Evolutionary conservation across 805 yeast genomes (phyloP), one percentile per base, ranked within the genome.

Genomic region (Metschnikowia reukaufii): DNA sequence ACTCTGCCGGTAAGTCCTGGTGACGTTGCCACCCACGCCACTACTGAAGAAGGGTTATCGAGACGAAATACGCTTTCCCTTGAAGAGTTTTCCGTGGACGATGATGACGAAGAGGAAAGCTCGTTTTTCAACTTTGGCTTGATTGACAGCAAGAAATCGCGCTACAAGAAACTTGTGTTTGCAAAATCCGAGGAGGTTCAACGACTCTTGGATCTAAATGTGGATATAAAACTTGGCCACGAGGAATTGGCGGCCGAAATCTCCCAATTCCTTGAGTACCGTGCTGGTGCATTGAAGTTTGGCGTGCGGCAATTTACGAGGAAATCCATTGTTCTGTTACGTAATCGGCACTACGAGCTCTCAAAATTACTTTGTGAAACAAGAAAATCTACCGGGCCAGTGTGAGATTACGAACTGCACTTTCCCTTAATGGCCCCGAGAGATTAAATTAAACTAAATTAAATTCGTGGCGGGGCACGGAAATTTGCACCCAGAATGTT

Each of bases 201-300:
- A 27, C 68, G 67, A 34, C 61, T 84, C 35, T 54, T 71, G 49
- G 66, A 61, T 9, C 53, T 83, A 37, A 78, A 75, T 49, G 49
- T 58, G 16, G 79, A 74, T 3, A 73, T 86, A 19, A 79, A 74
- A 44, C 50, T 54, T 19, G 74, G 67, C n/a, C 87, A 86, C 61
- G 92, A 86, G 56, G 55, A 62, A 1, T 53, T 84, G 3, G 90
- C 91, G 0, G 75, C 79, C 42, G 86, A 83, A 59, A 67, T 84
- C 16, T 82, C 83, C 42, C 78, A 76, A 42, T 83, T 78, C 49
- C 64, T 84, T 53, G 71, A 68, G 43, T 82, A 76, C 63, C 78
- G 78, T 55, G 62, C 75, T 2, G 61, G 62, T 1, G 71, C 78
- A 48, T 49, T 78, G 34, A 55, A 57, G 33, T 62, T 69, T 40